Evolutionary conservation across 148 eudicot species (phyloP), one percentile per base, ranked within the genome.

Genomic region (Silene uniflora): DNA sequence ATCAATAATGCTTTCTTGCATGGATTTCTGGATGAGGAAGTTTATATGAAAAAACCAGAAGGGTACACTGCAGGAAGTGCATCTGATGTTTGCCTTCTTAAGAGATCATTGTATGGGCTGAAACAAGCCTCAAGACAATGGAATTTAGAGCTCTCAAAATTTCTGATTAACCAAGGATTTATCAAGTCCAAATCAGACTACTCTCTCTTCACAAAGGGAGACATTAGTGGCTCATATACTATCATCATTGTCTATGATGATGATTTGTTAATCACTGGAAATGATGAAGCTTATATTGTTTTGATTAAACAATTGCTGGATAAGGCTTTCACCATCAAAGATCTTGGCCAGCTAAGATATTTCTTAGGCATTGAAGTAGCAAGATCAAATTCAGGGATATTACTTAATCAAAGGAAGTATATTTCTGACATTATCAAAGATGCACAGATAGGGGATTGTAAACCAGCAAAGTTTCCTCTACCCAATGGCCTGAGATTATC

Each of bases 351-450:
- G 0, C 5, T 62, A 0, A 62, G 32, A 23, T 62, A 62, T 11
- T 62, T 62, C 6, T 0, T 23, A 2, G 67, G 67, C 0, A 23
- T 62, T 23, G 32, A 62, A 13, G 67, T 62, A 0, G 32, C 29
- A 0, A 62, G 67, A 0, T 11, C 13, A n/a, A n/a, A n/a, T 62
- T 23, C 29, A 5, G 69, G 76, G 0, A 42, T 46, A 3, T 1
- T 62, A 1, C 55, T 73, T 3, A 32, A 35, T 16, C 76, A 73
- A 6, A n/a, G 76, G 0, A 59, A 74, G 7, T 62, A 74, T 16
- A 4, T 21, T 3, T 0, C 19, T 0, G 54, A 73, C 5, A n/a
- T 73, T 0, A 29, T 29, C 4, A 49, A 1, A 49, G 55, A 12
- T 64, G 39, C 68, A 0, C 16, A 14, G 10, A 24, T 64, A 17